Base-by-base conservation (phyloP, 1,139 yeast genomes). In the Candida glucosophila region DNA sequence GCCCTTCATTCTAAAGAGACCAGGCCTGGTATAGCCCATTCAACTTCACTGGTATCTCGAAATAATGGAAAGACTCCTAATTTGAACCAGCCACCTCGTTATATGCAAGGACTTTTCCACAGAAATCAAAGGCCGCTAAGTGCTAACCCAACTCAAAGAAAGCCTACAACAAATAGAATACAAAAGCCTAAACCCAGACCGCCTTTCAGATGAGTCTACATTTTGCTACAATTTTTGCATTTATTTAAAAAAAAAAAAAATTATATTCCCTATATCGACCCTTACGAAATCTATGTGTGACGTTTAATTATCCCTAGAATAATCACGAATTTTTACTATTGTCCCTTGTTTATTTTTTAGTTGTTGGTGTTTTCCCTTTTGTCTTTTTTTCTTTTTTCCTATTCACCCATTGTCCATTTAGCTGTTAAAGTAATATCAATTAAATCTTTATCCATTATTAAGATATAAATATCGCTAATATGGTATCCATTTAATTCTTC, bases 61-160 rank as follows among this genome's bases (percentile, higher is more conserved):
- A n/a, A 5, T 10, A 23, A 29, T 17, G 30, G 32, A 7, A 22
- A 22, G 2, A 49, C 49, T 2, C 70, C 69, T 8, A 60, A 63
- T 33, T 49, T 63, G 24, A 49, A 63, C 40, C 69, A 63, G 39
- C 60, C 64, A 1, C 69, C 69, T 2, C 43, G 70, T 24, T 63
- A 62, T 36, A 48, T 63, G 59, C 41, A 53, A 12, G 68, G 67
- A 1, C 43, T 63, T 17, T 57, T 58, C 35, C 7, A 9, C 6
- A 19, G 20, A 10, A 19, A 6, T 34, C 38, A 15, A 16, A 29
- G 15, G 12, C 28, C 15, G 6, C 7, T 7, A 19, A 11, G 21
- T n/a, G 12, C 12, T 7, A 8, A 19, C 9, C 12, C 7, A 8
- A 10, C 8, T 8, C 8, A n/a, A 19, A 11, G 12, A 19, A 8